These are phyloP conservation scores for Endothia cerciana DNA, from an alignment of 2,329 filamentous ascomycete genomes.

Conservation along the genomic window DNA sequence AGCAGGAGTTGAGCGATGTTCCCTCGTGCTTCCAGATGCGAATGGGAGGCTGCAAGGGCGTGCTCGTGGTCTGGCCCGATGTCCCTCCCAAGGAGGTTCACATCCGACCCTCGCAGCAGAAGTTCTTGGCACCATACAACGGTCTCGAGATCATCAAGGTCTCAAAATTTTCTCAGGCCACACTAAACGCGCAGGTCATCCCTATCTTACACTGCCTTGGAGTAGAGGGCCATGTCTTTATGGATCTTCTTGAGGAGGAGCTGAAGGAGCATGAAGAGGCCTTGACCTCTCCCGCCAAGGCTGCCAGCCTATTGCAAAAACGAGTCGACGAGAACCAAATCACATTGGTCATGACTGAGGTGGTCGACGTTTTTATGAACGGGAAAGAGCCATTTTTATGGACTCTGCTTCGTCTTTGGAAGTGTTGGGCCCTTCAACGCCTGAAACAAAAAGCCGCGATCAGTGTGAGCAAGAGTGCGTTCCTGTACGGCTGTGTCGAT, in stretches of 20 bases:
- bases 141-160: conserved; percentile 84
- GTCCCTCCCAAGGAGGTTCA: conserved; percentile 71
- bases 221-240: conserved; percentile 69
- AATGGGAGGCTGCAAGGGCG: conserved; percentile 88
- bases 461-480: conserved; percentile 79
- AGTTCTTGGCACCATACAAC: conserved; percentile 74
- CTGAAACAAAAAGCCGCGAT: conserved; percentile 94
- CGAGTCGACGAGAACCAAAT: conserved; percentile 86
- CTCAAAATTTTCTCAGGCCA: conserved; percentile 75
- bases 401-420: conserved; percentile 82
- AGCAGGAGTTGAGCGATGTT: conserved; percentile 65
- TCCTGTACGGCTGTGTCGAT: conserved; percentile 86
- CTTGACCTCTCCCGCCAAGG: conserved; percentile 66
- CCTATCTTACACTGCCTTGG: conserved; percentile 80
- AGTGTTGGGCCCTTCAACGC: conserved; percentile 84
- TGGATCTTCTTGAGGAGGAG: conserved; percentile 68
- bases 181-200: conserved; percentile 89
- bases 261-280: conserved; percentile 70
- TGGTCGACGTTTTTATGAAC: conserved; percentile 79
- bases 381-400: conserved; percentile 77
- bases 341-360: conserved; percentile 72
- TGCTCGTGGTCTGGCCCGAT: conserved; percentile 76
- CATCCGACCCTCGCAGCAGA: conserved; percentile 83
- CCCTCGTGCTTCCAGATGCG: conserved; percentile 93
- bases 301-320: conserved; percentile 69